phyloP scores from a whole-genome alignment of 148 eudicot genomes.

The Oxyria digyna region DNA sequence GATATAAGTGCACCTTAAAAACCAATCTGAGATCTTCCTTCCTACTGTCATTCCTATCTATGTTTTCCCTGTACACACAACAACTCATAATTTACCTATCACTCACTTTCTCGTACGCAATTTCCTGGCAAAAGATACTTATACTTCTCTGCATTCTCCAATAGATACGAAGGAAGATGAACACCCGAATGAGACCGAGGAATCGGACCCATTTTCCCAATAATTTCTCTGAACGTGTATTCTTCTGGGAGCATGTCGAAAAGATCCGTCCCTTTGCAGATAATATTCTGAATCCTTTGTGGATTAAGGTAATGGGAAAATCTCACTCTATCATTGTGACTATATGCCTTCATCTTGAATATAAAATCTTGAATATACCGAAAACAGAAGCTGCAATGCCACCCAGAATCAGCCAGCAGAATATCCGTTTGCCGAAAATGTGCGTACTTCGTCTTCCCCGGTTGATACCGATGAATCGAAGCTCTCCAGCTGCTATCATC shows the following conservation, averaged over 20 bases:
- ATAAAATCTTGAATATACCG: conserved; percentile 18
- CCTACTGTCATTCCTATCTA: not conserved
- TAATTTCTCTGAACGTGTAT: conserved; percentile 22
- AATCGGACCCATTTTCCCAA: conserved; percentile 25
- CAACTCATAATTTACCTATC: not conserved
- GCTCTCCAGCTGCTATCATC: conserved; percentile 24
- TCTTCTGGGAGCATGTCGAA: conserved; percentile 31
- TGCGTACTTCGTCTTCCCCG: conserved; percentile 21
- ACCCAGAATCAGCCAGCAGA: conserved; percentile 21
- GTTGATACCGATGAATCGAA: conserved; percentile 20
- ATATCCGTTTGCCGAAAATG: conserved; percentile 23
- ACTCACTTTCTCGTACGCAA: conserved; percentile 13
- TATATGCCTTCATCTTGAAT: conserved; percentile 31
- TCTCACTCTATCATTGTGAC: conserved; percentile 22
- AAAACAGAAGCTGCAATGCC: conserved; percentile 35
- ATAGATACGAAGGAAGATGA: conserved; percentile 17
- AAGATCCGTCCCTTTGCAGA: conserved; percentile 22
- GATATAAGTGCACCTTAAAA: no score
- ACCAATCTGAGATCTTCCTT: not conserved
- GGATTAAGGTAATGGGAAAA: conserved; percentile 19
- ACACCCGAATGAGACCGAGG: conserved; percentile 24
- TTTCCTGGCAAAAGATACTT: conserved; percentile 28
- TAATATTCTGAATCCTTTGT: conserved; percentile 22
- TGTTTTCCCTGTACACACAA: not conserved
- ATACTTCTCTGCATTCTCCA: conserved; percentile 18